Evolutionary conservation across 202 grass and related monocot species (phyloP), one percentile per base, ranked within the genome.

Genomic region (Panicum virgatum): DNA sequence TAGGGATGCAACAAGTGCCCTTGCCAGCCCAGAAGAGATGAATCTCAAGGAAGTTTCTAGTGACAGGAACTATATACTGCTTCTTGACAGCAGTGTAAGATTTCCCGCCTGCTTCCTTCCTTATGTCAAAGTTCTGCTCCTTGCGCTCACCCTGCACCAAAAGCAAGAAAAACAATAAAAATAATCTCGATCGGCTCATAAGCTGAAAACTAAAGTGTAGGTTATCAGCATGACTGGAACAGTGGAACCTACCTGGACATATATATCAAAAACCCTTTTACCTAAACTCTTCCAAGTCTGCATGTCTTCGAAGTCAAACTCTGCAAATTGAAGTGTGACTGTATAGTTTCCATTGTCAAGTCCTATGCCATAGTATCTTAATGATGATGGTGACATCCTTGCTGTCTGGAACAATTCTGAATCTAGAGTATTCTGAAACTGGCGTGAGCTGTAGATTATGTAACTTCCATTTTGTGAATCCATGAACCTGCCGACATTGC

Each of bases 21-120:
- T 97, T 97, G 13, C 94, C 94, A 45, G 94, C 87, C 94, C 91
- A 94, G 45, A 97, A 97, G 37, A 97, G 92, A 86, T 97, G 94
- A 81, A 97, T 92, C 42, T 94, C 94, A 29, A 97, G 75, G 53
- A 97, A 92, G 62, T 97, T 97, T 78, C 80, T 90, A 3, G 91
- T 97, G 4, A 94, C 83, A 36, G 74, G 69, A 77, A 88, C 58
- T 61, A 9, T 73, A 65, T 90, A 97, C 7, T 68, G 40, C 57
- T 34, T 94, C 53, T 10, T 62, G 47, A 97, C 89, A 69, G 80
- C 89, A 80, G n/a, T 26, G 47, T 73, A 88, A 34, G 89, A 92
- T 43, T n/a, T n/a, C n/a, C 65, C 81, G 0, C 77, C 73, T 76
- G 91, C 87, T 32, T n/a, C 72, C 75, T 94, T 97, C 61, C 51